Percentiles rank a stretch among this genome's conserved stretches.
These are phyloP conservation scores for Kitagawia praeruptora DNA, from an alignment of 129 eudicot species.

Conservation along the genomic window DNA sequence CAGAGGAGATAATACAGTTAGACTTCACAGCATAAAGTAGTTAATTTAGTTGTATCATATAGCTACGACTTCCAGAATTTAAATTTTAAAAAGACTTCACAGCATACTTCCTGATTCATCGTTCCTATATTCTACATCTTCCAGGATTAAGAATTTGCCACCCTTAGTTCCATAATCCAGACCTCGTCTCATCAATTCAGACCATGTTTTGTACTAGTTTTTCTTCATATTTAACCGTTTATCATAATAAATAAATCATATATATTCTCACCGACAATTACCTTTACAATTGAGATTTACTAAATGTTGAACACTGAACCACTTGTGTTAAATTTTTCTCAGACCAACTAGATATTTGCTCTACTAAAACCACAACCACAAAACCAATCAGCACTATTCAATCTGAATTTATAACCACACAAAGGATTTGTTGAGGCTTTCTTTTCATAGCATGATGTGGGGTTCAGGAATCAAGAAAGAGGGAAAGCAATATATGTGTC, in stretches of 20 bases:
- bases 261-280: background rate
- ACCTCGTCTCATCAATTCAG: background rate
- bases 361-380: background rate
- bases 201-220: background rate
- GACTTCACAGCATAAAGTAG: no score
- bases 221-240: background rate
- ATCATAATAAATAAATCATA: background rate
- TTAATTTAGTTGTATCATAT: background rate
- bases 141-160: background rate
- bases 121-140: background rate
- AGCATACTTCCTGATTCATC: background rate
- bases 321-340: background rate
- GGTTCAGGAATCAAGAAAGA: background rate
- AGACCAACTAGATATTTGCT: background rate
- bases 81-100: background rate
- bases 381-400: background rate
- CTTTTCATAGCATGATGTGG: background rate
- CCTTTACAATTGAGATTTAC: background rate
- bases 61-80: background rate
- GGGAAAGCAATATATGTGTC: no score
- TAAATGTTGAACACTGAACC: background rate
- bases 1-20: no score
- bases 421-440: conserved; percentile 15
- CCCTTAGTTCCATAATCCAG: background rate
- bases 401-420: background rate